A percentile compares a stretch with the other conserved stretches of the same genome.
phyloP scores from a whole-genome alignment of 2,329 filamentous ascomycete genomes.

The Endothia cerciana region DNA sequence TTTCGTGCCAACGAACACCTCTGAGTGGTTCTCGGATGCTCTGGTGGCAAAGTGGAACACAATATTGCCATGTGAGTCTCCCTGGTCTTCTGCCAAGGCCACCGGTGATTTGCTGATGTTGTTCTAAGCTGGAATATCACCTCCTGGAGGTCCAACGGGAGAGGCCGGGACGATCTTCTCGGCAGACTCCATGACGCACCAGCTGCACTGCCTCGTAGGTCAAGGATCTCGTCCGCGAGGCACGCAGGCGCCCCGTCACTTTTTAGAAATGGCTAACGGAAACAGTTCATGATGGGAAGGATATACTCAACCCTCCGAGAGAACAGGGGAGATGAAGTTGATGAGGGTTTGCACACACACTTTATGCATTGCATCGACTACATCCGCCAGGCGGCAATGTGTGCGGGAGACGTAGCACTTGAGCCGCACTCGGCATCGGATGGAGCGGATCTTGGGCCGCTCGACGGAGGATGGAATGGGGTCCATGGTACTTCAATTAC shows the following conservation, averaged over 20 bases:
- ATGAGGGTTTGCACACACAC: slow-evolving; percentile 39
- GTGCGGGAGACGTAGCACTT: slow-evolving; percentile 33
- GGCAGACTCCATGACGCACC: slow-evolving; percentile 46
- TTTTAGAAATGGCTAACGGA: slow-evolving; percentile 10
- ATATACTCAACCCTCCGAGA: slow-evolving; percentile 37
- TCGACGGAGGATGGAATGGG: slow-evolving; percentile 34
- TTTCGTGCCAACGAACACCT: slow-evolving; percentile 44
- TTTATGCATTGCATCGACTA: slow-evolving; percentile 43
- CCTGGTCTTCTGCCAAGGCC: background rate
- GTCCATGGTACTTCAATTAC: slow-evolving; percentile 30
- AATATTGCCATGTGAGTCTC: slow-evolving; percentile 43
- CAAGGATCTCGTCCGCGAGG: too few relatives aligned
- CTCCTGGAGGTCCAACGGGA: slow-evolving; percentile 32
- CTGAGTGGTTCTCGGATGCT: slow-evolving; percentile 44
- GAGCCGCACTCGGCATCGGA: slow-evolving; percentile 34
- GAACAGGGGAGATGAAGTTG: slow-evolving; percentile 31
- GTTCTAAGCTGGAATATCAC: slow-evolving; percentile 11
- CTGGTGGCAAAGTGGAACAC: slow-evolving; percentile 44
- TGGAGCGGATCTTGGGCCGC: slow-evolving; percentile 32
- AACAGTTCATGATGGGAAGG: slow-evolving; percentile 41
- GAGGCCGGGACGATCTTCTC: slow-evolving; percentile 35
- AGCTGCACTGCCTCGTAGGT: slow-evolving; percentile 45
- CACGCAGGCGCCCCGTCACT: background rate
- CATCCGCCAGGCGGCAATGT: slow-evolving; percentile 35
- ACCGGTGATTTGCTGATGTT: background rate